A percentile compares a stretch with the other conserved stretches of the same genome.
These are phyloP conservation scores for Schizochytrium sp. DNA, from an alignment of 108 stramenopile genomes.

Conservation along the genomic window DNA sequence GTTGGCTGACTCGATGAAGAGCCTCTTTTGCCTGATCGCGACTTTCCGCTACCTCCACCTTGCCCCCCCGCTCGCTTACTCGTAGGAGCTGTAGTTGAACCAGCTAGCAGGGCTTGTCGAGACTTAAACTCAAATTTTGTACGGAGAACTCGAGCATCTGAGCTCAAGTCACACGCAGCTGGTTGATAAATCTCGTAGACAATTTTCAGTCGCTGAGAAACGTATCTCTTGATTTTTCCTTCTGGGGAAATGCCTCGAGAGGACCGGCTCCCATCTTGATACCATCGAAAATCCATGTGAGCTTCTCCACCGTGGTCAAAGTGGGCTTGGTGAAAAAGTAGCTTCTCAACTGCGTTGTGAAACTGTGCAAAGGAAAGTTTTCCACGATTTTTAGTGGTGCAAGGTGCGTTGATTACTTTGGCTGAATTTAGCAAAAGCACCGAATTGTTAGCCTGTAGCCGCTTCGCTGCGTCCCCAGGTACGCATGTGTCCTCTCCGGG, in stretches of 20 bases:
- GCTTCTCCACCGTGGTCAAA: constrained; percentile 24
- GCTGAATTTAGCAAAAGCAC: background rate
- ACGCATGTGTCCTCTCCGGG: too few species aligned
- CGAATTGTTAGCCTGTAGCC: too few species aligned
- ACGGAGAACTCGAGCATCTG: background rate
- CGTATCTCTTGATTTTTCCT: constrained; percentile 35
- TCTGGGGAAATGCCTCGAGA: constrained; percentile 53
- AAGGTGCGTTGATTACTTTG: background rate
- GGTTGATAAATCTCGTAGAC: constrained; percentile 24
- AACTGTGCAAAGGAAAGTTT: background rate
- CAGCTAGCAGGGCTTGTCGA: background rate
- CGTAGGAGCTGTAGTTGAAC: background rate
- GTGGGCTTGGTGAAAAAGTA: background rate
- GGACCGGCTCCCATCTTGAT: constrained; percentile 33
- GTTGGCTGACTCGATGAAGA: background rate
- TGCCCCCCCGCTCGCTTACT: background rate
- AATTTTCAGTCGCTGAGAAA: background rate
- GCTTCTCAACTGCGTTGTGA: background rate
- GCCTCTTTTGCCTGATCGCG: background rate
- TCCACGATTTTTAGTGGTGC: background rate
- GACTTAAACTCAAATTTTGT: background rate
- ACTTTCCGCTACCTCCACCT: background rate
- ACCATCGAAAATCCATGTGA: constrained; percentile 5
- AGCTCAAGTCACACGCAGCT: background rate
- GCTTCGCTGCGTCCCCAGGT: too few species aligned